Evolutionary conservation across 495 filamentous ascomycete species (phyloP).

Genomic region (Achaetomiella virescens): DNA sequence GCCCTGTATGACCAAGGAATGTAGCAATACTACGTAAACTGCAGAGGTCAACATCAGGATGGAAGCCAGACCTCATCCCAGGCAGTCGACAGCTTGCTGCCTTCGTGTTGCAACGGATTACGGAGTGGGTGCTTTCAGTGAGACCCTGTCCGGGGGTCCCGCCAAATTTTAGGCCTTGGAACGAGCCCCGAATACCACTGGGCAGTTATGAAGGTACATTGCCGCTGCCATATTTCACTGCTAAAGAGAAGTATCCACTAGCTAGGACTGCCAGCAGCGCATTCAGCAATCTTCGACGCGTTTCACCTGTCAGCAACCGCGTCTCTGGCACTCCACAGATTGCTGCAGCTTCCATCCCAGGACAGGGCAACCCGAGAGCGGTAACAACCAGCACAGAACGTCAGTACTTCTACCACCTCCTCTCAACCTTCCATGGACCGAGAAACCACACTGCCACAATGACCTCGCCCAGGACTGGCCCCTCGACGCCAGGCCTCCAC

Average conservation of each 20-base stretch:
- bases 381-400: background rate
- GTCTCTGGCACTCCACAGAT: background rate
- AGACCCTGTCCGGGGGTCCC: too few species aligned
- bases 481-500: constrained; percentile 29
- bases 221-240: background rate
- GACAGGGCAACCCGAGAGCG: background rate
- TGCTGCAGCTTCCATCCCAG: background rate
- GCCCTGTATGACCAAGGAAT: background rate
- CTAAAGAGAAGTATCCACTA: background rate
- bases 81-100: too few species aligned
- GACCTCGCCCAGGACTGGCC: constrained; percentile 24
- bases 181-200: too few species aligned
- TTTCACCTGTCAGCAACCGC: constrained; percentile 1
- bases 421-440: constrained; percentile 7
- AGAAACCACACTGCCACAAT: constrained; percentile 10
- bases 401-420: too few species aligned
- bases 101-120: background rate
- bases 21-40: background rate
- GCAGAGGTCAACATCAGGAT: background rate
- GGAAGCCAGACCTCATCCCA: background rate
- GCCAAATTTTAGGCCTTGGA: too few species aligned
- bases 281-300: background rate
- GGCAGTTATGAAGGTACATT: background rate
- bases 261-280: too few species aligned
- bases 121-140: too few species aligned